phyloP scores from a whole-genome alignment of 441 rosid genomes.

The Bruguiera hainesii region DNA sequence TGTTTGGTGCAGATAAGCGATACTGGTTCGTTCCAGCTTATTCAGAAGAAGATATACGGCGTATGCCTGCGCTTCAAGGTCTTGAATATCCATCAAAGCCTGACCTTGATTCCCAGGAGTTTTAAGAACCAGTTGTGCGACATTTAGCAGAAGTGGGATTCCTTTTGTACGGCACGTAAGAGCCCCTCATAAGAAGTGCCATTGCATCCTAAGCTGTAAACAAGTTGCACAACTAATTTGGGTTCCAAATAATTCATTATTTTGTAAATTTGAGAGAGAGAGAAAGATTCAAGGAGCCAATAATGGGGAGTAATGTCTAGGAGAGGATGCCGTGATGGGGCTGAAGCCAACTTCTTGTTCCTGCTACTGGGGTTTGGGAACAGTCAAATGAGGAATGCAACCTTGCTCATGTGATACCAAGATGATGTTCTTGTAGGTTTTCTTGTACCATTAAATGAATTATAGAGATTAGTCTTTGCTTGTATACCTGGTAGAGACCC shows the following conservation, averaged over 20 bases:
- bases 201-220: conserved; percentile 18
- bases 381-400: conserved; percentile 12
- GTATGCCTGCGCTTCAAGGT: conserved; percentile 78
- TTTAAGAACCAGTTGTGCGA: conserved; percentile 28
- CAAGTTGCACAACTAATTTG: conserved; percentile 12
- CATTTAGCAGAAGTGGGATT: conserved; percentile 5
- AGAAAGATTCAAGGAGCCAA: conserved; percentile 3
- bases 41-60: conserved; percentile 67
- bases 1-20: conserved; percentile 64
- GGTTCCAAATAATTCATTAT: conserved; percentile 24
- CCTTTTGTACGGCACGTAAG: conserved; percentile 26
- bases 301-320: conserved; percentile 1
- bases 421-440: conserved; percentile 13
- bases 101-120: conserved; percentile 61
- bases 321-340: conserved; percentile 15
- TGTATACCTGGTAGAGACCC: background rate
- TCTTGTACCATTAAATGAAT: conserved; percentile 22
- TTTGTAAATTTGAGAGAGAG: background rate
- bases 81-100: conserved; percentile 80
- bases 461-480: conserved; percentile 9
- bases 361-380: conserved; percentile 14
- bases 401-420: background rate
- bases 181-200: conserved; percentile 9
- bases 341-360: conserved; percentile 20
- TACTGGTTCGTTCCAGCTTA: conserved; percentile 75